Evolutionary conservation across 2,329 filamentous ascomycete species (phyloP).

Genomic region (Didymella sp.): DNA sequence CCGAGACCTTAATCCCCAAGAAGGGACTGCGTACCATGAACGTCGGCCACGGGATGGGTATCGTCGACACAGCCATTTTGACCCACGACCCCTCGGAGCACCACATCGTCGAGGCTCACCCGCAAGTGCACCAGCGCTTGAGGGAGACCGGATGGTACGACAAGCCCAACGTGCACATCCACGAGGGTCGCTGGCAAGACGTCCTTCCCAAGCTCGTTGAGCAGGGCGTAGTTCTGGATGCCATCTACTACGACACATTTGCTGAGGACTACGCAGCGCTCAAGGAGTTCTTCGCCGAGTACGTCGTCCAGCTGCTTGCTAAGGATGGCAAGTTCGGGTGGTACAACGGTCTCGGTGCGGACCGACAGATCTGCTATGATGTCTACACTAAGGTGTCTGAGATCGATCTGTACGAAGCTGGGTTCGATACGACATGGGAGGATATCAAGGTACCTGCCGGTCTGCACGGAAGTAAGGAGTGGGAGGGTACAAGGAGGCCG

Average conservation of each 20-base stretch:
- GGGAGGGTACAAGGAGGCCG: constrained; percentile 45
- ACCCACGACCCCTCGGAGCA: constrained; percentile 71
- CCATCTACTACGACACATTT: constrained; percentile 58
- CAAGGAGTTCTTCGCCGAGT: constrained; percentile 49
- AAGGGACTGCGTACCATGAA: constrained; percentile 76
- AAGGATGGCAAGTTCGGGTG: constrained; percentile 47
- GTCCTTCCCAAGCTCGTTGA: constrained; percentile 72
- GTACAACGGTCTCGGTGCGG: constrained; percentile 50
- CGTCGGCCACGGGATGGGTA: constrained; percentile 90
- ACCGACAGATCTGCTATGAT: constrained; percentile 51
- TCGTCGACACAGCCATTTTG: constrained; percentile 79
- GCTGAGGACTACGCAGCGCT: constrained; percentile 49
- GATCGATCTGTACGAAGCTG: constrained; percentile 47
- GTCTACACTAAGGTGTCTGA: constrained; percentile 51
- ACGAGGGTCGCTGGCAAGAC: constrained; percentile 82
- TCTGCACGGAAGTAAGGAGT: constrained; percentile 46
- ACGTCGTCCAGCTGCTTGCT: constrained; percentile 45
- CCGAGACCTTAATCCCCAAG: constrained; percentile 68
- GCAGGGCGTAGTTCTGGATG: constrained; percentile 76
- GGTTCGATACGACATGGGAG: constrained; percentile 48
- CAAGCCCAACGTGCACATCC: constrained; percentile 64
- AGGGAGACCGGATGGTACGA: constrained; percentile 72
- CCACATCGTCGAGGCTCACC: constrained; percentile 87
- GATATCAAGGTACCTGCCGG: constrained; percentile 44
- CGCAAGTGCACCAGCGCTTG: constrained; percentile 74